Evolutionary conservation across 73 alveolate genomes (phyloP), one percentile per base, ranked within the genome.

Genomic region (Paramecium bursaria): DNA sequence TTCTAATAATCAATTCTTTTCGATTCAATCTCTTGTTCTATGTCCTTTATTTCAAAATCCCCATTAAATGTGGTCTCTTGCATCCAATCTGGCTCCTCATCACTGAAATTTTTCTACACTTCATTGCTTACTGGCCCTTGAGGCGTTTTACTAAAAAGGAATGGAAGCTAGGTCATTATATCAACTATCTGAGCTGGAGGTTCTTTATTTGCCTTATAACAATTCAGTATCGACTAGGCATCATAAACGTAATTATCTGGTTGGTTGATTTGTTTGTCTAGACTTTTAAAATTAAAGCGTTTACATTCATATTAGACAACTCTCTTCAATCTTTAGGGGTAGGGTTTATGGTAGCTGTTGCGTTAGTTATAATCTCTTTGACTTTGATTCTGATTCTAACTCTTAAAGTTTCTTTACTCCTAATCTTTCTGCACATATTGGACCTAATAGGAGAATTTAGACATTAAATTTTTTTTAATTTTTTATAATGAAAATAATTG

Each of bases 21-120:
- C 33, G 7, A 27, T 29, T 57, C n/a, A 23, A 57, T 57, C 33
- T 57, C 76, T 4, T 23, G 21, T 30, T 57, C 76, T 27, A 57
- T 57, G 33, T 57, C 76, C 26, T 57, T 57, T 57, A 57, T 23
- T 57, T 23, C 3, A 57, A 57, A 57, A 30, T 30, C 29, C 13
- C 48, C 13, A 57, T 57, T 57, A 13, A 57, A 57, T n/a, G 27
- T 17, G 11, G 76, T 23, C 10, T 23, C 47, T 57, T 57, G 49
- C 76, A 57, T 57, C 76, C 76, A 57, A 30, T 57, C n/a, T 23
- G 76, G 76, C 33, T 57, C 76, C 15, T 57, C 76, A n/a, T 57
- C 76, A 26, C 76, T 57, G 2, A 23, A 42, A 57, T 57, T 57
- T 14, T 31, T 19, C 9, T 57, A 27, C 17, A 30, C 2, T 57